Base-by-base conservation (phyloP, 345 rosid species). In the Raphanus raphanistrum region DNA sequence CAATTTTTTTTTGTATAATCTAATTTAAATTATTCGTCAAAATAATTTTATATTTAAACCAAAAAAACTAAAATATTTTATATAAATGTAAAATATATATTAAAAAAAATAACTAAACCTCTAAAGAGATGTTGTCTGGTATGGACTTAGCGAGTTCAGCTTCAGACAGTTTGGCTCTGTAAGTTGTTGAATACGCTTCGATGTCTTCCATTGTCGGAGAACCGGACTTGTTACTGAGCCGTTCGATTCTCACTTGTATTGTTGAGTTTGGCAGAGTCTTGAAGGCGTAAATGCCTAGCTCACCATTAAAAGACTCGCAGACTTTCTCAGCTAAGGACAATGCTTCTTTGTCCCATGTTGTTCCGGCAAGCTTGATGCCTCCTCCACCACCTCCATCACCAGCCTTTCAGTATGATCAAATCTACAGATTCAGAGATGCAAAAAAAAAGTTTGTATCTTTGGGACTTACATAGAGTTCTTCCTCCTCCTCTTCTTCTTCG, bases 341-440 rank as follows among this genome's bases (percentile, higher is more conserved):
- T 57, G 92, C 97, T 84, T 89, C 88, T 79, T 90, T 88, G 52
- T 94, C 98, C 97, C 97, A 89, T 87, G 86, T 73, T 59, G 93
- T 88, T 66, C 98, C 97, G 8, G 91, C 92, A 8, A 92, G 87
- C 32, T 89, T 81, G 61, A 92, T 82, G 43, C 98, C 95, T 70
- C 97, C 97, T 80, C 98, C 97, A 16, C 85, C 93, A 50, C 81
- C 84, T 67, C 97, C 98, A 85, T 94, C 97, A 71, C 97, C 97
- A 61, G 68, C 88, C 98, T 94, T 76, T 77, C 71, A 71, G 3
- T n/a, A 10, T 52, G 54, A 70, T 68, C 26, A 9, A 45, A 66
- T 13, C 8, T 28, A 2, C 35, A 15, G 9, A 28, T 35, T 35
- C 12, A 57, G 31, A 57, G 3, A 26, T 31, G 12, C 66, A 43